Evolutionary conservation across 371 early-diverging fungal genomes (phyloP).

Genomic region (Phascolomyces articulosus): DNA sequence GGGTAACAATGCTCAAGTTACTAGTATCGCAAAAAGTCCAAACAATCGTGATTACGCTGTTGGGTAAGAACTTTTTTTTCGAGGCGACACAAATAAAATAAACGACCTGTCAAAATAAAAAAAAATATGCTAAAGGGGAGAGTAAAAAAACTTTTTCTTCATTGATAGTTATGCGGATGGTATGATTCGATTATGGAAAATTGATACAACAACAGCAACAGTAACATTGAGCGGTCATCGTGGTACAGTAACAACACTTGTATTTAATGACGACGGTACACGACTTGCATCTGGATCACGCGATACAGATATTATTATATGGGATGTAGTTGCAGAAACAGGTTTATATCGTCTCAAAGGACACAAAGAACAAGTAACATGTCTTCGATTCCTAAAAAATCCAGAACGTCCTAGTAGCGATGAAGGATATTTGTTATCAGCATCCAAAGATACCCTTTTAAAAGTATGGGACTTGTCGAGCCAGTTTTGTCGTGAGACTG

Average conservation of each 20-base stretch:
- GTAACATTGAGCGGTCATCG: constrained; percentile 93
- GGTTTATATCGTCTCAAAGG: constrained; percentile 91
- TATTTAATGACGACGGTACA: constrained; percentile 79
- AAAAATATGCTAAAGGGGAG: too few relatives aligned
- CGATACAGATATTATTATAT: constrained; percentile 93
- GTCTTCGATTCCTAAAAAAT: constrained; percentile 53
- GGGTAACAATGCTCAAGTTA: constrained; percentile 82
- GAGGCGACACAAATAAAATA: too few relatives aligned
- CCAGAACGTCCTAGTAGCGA: constrained; percentile 27
- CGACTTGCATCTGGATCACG: constrained; percentile 88
- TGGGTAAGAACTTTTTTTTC: constrained; percentile 56
- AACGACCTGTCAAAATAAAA: constrained; percentile 6
- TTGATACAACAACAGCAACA: constrained; percentile 37
- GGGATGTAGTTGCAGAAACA: constrained; percentile 92
- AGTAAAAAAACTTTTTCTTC: background rate
- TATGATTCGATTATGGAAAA: constrained; percentile 80
- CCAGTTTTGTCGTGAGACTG: constrained; percentile 93
- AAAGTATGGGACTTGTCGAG: constrained; percentile 95
- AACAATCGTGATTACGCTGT: constrained; percentile 77
- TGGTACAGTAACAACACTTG: constrained; percentile 81
- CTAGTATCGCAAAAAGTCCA: constrained; percentile 70
- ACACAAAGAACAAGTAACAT: constrained; percentile 93
- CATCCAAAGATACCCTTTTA: constrained; percentile 93
- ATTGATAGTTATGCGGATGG: constrained; percentile 75
- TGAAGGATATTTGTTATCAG: constrained; percentile 79